Evolutionary conservation across 2,329 filamentous ascomycete species (phyloP).

Genomic region (Neonectria magnoliae): DNA sequence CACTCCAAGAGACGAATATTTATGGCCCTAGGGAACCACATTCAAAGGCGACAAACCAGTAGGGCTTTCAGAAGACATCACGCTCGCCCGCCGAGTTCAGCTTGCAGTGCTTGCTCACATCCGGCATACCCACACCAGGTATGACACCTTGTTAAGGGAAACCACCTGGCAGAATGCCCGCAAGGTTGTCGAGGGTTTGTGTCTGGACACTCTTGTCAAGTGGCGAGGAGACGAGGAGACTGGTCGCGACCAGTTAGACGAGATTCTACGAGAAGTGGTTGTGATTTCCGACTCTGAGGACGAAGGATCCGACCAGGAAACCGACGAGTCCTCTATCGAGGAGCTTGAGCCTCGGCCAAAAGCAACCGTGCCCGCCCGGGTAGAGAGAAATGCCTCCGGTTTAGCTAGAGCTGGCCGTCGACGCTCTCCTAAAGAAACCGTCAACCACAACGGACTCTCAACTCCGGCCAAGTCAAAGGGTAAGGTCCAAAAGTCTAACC

Average conservation of each 20-base stretch:
- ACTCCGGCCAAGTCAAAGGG: constrained; percentile 34
- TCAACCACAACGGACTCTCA: constrained; percentile 21
- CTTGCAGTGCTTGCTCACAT: constrained; percentile 74
- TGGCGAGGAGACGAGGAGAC: constrained; percentile 78
- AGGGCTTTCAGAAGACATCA: constrained; percentile 64
- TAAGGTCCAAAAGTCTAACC: constrained; percentile 43
- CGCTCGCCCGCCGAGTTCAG: constrained; percentile 70
- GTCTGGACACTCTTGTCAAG: constrained; percentile 73
- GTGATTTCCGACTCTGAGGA: constrained; percentile 71
- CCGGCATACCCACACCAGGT: constrained; percentile 72
- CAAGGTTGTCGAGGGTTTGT: constrained; percentile 68
- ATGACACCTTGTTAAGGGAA: constrained; percentile 69
- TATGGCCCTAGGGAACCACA: constrained; percentile 54
- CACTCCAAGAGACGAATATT: constrained; percentile 23
- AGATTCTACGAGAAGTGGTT: constrained; percentile 73
- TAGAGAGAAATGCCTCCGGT: constrained; percentile 23
- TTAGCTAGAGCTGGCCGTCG: constrained; percentile 28
- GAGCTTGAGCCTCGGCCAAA: constrained; percentile 28
- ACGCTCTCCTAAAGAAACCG: constrained; percentile 31
- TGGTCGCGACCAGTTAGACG: constrained; percentile 72
- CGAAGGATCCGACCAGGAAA: constrained; percentile 53
- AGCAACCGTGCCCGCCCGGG: constrained; percentile 18
- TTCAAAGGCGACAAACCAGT: constrained; percentile 66
- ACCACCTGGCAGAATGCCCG: constrained; percentile 68
- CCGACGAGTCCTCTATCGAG: constrained; percentile 47